phyloP scores from a whole-genome alignment of 2,329 filamentous ascomycete genomes.

The Ophidiomyces ophidiicola region DNA sequence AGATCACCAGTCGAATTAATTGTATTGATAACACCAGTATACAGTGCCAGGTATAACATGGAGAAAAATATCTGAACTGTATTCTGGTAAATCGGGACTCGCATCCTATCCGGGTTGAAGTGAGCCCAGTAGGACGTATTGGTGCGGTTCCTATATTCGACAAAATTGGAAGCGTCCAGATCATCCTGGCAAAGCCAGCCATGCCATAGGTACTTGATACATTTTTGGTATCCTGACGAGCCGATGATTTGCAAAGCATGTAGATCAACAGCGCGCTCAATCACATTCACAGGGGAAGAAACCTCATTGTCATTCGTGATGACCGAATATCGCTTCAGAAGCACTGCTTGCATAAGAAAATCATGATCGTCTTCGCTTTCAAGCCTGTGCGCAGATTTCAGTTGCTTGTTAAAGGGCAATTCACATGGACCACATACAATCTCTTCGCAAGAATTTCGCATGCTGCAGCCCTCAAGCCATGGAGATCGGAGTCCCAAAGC shows the following conservation, averaged over 20 bases:
- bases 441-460: conserved; percentile 88
- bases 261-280: conserved; percentile 86
- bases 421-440: conserved; percentile 29
- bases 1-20: conserved; percentile 76
- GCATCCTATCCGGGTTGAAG: conserved; percentile 88
- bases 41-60: conserved; percentile 68
- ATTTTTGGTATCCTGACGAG: conserved; percentile 90
- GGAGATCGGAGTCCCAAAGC: conserved; percentile 84
- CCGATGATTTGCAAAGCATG: conserved; percentile 83
- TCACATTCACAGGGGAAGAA: conserved; percentile 68
- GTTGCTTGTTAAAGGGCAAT: background rate
- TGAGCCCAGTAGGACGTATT: conserved; percentile 67
- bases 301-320: conserved; percentile 53
- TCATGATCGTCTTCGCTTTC: conserved; percentile 68
- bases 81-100: conserved; percentile 86
- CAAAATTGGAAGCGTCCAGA: conserved; percentile 74
- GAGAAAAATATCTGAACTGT: conserved; percentile 75
- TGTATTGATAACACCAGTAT: conserved; percentile 85
- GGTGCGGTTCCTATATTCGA: conserved; percentile 73
- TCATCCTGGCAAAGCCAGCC: conserved; percentile 97
- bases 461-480: conserved; percentile 63
- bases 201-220: conserved; percentile 81
- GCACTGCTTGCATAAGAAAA: conserved; percentile 66
- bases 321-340: conserved; percentile 82
- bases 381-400: conserved; percentile 44